Conservation (phyloP, 176 grass and related monocot genomes). For the Bolboschoenus planiculmis region DNA sequence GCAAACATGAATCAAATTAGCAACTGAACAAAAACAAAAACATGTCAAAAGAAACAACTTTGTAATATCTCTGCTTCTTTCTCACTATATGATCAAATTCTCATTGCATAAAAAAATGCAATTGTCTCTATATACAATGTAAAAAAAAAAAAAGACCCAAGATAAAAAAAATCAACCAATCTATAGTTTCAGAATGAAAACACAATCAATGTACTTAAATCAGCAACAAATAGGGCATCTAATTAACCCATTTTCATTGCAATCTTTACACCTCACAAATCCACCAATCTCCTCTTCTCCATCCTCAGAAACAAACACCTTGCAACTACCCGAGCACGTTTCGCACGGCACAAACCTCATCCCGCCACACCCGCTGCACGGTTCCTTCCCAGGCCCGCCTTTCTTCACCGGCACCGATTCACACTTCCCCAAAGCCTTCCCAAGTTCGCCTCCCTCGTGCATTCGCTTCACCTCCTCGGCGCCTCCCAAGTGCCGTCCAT, state of each 20-base stretch:
- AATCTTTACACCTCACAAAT: constrained; percentile 69
- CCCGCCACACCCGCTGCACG: constrained; percentile 75
- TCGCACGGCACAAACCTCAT: constrained; percentile 82
- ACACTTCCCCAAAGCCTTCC: constrained; percentile 37
- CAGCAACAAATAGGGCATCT: constrained; percentile 68
- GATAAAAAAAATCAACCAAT: not conserved
- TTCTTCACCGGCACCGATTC: constrained; percentile 32
- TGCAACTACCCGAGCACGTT: constrained; percentile 95
- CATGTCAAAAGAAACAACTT: not conserved
- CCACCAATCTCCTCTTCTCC: constrained; percentile 17
- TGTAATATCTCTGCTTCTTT: not conserved
- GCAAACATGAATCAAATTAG: not conserved
- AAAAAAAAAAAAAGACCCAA: not conserved
- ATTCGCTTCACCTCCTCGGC: constrained; percentile 56
- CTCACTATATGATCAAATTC: not conserved
- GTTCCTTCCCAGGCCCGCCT: not conserved
- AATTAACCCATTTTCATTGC: constrained; percentile 94
- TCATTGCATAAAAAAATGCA: not conserved
- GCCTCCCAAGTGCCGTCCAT: constrained; percentile 56
- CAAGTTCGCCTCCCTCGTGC: constrained; percentile 71
- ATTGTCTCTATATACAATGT: constrained; percentile 6
- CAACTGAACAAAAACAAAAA: not conserved
- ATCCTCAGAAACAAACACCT: constrained; percentile 69
- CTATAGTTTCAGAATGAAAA: not conserved
- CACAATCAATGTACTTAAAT: not conserved